These are phyloP conservation scores for Alternaria panax DNA, from an alignment of 2,329 filamentous ascomycete species.

Conservation along the genomic window DNA sequence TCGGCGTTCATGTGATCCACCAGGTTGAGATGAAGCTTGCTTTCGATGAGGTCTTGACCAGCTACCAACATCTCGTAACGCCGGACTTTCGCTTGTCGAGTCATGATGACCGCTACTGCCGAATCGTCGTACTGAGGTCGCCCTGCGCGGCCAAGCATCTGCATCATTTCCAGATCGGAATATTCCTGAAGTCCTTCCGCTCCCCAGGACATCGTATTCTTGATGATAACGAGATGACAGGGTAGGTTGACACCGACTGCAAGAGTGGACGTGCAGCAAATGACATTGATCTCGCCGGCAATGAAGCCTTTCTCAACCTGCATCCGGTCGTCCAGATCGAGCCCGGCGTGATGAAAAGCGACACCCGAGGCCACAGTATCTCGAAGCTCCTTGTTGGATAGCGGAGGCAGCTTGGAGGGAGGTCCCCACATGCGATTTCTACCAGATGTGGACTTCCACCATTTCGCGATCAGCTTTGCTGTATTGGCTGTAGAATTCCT, in stretches of 20 bases:
- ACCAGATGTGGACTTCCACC: constrained; percentile 64
- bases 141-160: constrained; percentile 87
- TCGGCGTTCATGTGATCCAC: constrained; percentile 88
- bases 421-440: constrained; percentile 69
- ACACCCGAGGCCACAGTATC: constrained; percentile 66
- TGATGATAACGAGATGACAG: constrained; percentile 82
- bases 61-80: constrained; percentile 78
- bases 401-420: constrained; percentile 60
- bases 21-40: constrained; percentile 77
- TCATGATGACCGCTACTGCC: constrained; percentile 82
- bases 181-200: constrained; percentile 69
- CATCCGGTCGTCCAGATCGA: constrained; percentile 69
- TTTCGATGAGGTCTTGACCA: constrained; percentile 77
- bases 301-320: constrained; percentile 73
- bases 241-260: constrained; percentile 85
- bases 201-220: constrained; percentile 73
- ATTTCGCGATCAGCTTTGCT: constrained; percentile 70
- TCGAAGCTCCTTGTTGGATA: constrained; percentile 68
- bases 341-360: constrained; percentile 82
- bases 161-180: constrained; percentile 84
- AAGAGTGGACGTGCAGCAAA: constrained; percentile 87
- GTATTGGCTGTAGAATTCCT: constrained; percentile 73
- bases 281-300: constrained; percentile 75
- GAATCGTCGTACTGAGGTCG: constrained; percentile 82
- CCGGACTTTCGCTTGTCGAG: constrained; percentile 67